phyloP scores from a whole-genome alignment of 257 asterid species.

The Haberlea rhodopensis region DNA sequence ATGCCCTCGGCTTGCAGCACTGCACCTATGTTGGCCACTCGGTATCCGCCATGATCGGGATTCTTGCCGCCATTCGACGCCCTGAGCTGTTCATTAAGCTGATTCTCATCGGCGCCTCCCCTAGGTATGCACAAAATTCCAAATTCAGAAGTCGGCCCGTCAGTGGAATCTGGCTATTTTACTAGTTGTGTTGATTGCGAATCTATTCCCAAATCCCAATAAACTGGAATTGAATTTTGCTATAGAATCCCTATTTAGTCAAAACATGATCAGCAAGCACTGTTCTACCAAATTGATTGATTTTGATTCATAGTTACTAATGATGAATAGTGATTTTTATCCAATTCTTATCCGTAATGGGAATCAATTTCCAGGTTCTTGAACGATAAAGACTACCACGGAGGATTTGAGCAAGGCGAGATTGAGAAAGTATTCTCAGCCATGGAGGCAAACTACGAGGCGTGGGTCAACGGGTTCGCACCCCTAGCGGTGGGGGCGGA shows the following conservation, averaged over 20 bases:
- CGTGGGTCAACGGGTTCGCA: too few species aligned
- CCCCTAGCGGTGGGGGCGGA: too few species aligned
- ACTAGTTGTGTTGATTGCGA: neutral
- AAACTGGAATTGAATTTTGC: too few species aligned
- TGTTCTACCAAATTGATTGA: neutral
- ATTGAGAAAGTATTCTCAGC: too few species aligned
- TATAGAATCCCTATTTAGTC: too few species aligned
- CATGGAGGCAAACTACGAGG: too few species aligned
- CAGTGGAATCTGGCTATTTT: conserved; percentile 23
- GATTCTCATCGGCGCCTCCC: conserved; percentile 1
- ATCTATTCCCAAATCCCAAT: neutral
- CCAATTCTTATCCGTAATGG: neutral
- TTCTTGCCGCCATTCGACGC: conserved; percentile 58
- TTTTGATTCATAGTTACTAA: too few species aligned
- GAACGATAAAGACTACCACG: too few species aligned
- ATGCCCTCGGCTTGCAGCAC: conserved; percentile 42
- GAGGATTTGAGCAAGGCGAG: too few species aligned
- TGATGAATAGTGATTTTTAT: too few species aligned
- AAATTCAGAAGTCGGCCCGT: neutral
- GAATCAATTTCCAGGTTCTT: neutral
- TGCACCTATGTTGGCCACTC: conserved; percentile 76
- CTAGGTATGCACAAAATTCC: too few species aligned
- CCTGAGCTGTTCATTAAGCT: conserved; percentile 80
- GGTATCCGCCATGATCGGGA: conserved; percentile 67
- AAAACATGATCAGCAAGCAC: too few species aligned